Evolutionary conservation across 805 yeast genomes (phyloP).

Genomic region (Suhomyces xylopsoci): DNA sequence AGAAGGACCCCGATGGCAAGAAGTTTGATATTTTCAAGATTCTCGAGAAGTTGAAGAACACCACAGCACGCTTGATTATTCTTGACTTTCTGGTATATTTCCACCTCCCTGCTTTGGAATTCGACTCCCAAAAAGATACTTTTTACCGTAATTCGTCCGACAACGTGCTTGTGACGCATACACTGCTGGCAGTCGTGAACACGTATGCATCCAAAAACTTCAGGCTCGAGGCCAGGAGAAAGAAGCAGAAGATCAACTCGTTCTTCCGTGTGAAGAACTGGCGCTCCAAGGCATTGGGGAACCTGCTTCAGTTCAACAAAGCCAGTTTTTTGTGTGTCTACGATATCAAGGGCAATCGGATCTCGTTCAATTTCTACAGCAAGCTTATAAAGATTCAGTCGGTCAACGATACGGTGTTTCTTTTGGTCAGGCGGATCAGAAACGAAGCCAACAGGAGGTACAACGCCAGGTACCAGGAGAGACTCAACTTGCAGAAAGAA

Average conservation of each 20-base stretch:
- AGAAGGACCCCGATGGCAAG: background rate
- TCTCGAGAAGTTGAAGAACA: conserved; percentile 13
- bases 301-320: conserved; percentile 25
- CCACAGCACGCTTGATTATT: conserved; percentile 23
- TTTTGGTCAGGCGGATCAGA: conserved; percentile 29
- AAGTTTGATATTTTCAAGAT: background rate
- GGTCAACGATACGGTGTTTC: conserved; percentile 36
- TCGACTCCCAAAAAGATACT: conserved; percentile 11
- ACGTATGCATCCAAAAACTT: conserved; percentile 27
- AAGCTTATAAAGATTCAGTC: conserved; percentile 30
- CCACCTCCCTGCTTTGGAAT: conserved; percentile 28
- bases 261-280: conserved; percentile 31
- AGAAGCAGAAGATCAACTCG: conserved; percentile 16
- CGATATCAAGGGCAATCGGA: conserved; percentile 18
- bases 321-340: conserved; percentile 25
- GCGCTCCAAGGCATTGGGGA: conserved; percentile 30
- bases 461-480: conserved; percentile 8
- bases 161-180: conserved; percentile 24
- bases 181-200: conserved; percentile 22
- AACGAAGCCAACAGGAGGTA: conserved; percentile 28
- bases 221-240: conserved; percentile 8
- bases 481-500: background rate
- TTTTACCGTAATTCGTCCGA: conserved; percentile 20
- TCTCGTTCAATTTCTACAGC: conserved; percentile 22
- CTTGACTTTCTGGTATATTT: conserved; percentile 28